phyloP scores from a whole-genome alignment of 2,329 filamentous ascomycete species.

The Rhexocercosporidium sp. region DNA sequence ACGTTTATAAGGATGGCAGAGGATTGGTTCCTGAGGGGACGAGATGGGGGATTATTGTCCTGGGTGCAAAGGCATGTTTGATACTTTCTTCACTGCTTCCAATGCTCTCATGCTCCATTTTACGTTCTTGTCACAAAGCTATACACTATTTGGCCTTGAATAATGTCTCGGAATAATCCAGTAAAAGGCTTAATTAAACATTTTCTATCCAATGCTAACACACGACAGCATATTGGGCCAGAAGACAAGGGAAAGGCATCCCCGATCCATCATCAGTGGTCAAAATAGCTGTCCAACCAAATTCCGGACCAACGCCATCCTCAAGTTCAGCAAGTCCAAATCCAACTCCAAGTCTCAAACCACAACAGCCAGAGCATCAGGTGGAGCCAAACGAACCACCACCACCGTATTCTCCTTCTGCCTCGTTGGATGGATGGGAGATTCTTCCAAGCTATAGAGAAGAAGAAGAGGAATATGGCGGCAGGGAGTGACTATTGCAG shows the following conservation, averaged over 20 bases:
- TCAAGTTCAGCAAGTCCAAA: neutral
- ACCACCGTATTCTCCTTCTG: neutral
- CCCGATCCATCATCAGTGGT: neutral
- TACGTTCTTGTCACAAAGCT: neutral
- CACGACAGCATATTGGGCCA: neutral
- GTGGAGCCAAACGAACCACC: neutral
- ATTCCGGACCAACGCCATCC: neutral
- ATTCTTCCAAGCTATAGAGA: neutral
- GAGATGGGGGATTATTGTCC: slow-evolving; percentile 2
- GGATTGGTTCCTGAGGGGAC: neutral
- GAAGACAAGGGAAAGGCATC: neutral
- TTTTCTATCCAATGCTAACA: neutral
- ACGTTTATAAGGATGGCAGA: slow-evolving; percentile 5
- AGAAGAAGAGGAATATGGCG: neutral
- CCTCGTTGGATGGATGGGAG: neutral
- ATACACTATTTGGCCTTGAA: no score
- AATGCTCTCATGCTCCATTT: neutral
- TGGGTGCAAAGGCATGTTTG: neutral
- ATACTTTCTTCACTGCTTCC: neutral
- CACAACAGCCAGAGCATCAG: neutral
- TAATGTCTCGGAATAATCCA: no score
- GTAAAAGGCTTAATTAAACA: no score
- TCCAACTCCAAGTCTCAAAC: neutral
- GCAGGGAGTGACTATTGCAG: neutral
- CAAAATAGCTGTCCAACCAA: no score